Percentiles rank a stretch among this genome's conserved stretches.
Evolutionary conservation across 768 basidiomycete species (phyloP).

Genomic region (Leccinum olivaceopallidum): DNA sequence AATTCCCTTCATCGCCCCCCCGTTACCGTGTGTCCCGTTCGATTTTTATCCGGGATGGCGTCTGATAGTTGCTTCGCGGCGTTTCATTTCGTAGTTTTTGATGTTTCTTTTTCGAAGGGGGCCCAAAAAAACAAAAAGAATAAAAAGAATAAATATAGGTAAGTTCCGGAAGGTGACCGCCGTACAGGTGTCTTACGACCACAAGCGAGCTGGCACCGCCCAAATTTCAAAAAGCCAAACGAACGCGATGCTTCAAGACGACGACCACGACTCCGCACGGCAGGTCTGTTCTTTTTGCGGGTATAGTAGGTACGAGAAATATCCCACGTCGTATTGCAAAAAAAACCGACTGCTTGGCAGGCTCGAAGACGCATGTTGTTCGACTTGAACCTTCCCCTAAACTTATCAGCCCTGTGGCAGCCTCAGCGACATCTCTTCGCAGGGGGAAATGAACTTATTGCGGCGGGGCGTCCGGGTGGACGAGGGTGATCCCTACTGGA

Average conservation of each 20-base stretch:
- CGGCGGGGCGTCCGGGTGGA: background rate
- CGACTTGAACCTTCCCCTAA: background rate
- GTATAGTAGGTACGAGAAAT: background rate
- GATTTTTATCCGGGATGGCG: slow-evolving; percentile 11
- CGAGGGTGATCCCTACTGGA: background rate
- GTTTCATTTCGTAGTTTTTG: slow-evolving; percentile 11
- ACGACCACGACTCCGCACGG: background rate
- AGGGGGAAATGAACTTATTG: background rate
- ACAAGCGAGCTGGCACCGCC: background rate
- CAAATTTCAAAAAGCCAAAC: background rate
- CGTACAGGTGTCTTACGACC: background rate
- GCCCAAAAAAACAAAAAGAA: background rate
- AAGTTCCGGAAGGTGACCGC: background rate
- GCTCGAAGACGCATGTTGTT: background rate
- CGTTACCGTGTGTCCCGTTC: slow-evolving; percentile 4
- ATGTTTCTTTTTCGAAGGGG: background rate
- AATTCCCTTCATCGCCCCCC: slow-evolving; percentile 5
- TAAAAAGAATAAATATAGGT: background rate
- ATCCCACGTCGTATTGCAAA: background rate
- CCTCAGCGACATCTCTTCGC: background rate
- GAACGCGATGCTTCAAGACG: background rate
- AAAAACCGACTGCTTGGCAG: background rate
- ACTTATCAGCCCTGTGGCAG: background rate
- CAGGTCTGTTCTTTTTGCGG: background rate
- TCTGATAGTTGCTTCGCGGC: slow-evolving; percentile 12